Conservation (phyloP, 352 stramenopile genomes). For the Phytophthora palmivora region DNA sequence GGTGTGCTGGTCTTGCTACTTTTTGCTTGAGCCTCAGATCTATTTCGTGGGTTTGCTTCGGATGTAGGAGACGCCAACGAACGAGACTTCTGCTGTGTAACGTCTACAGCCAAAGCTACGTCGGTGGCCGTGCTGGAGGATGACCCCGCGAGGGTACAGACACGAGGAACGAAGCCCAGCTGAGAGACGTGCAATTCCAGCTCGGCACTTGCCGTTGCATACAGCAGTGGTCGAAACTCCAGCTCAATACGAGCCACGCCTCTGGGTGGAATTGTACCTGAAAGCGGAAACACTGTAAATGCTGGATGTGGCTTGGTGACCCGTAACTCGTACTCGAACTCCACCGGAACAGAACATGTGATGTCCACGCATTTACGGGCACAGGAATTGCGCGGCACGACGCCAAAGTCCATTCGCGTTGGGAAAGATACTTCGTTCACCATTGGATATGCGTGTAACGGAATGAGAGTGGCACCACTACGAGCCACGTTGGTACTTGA, state of each 20-base stretch:
- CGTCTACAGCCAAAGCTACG: background rate
- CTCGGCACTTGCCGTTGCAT: conserved; percentile 70
- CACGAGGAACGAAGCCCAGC: conserved; percentile 69
- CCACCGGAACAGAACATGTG: conserved; percentile 83
- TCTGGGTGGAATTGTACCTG: conserved; percentile 75
- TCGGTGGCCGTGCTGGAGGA: conserved; percentile 44
- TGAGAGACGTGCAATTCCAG: conserved; percentile 83
- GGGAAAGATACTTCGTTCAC: conserved; percentile 84
- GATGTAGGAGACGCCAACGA: conserved; percentile 4
- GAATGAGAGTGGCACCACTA: conserved; percentile 63
- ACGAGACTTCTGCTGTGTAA: conserved; percentile 2
- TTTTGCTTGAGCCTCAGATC: conserved; percentile 11
- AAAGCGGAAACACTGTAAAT: conserved; percentile 80
- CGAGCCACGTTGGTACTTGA: conserved; percentile 54
- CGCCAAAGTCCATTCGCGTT: conserved; percentile 84
- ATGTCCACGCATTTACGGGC: conserved; percentile 53
- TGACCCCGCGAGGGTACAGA: conserved; percentile 71
- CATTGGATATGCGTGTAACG: conserved; percentile 89
- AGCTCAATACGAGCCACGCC: conserved; percentile 71
- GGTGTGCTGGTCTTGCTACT: conserved; percentile 5
- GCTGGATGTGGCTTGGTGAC: conserved; percentile 70
- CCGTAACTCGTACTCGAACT: conserved; percentile 88
- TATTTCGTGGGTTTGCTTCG: conserved; percentile 12
- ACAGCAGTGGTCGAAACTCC: conserved; percentile 73
- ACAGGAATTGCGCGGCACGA: conserved; percentile 56